Evolutionary conservation across 2,329 filamentous ascomycete species (phyloP).

Genomic region (Aspergillus neoniger): DNA sequence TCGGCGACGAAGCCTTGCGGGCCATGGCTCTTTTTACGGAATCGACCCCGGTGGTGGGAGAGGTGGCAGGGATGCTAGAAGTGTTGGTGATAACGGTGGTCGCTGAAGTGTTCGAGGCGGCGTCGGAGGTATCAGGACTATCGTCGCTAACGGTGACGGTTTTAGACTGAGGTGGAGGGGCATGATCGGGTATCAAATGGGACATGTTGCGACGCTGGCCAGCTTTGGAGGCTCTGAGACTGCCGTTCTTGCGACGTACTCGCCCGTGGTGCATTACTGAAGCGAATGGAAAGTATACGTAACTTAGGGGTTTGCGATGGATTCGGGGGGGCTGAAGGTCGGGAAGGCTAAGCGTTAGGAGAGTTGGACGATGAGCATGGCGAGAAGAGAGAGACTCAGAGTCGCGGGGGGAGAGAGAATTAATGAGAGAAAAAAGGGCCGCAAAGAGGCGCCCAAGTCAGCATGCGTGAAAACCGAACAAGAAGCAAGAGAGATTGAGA

Average conservation of each 20-base stretch:
- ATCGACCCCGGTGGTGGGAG: slow-evolving; percentile 7
- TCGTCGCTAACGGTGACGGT: slow-evolving; percentile 24
- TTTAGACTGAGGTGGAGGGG: slow-evolving; percentile 23
- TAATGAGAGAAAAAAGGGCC: background rate
- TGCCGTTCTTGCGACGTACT: slow-evolving; percentile 34
- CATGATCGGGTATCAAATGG: slow-evolving; percentile 27
- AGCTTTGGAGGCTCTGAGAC: slow-evolving; percentile 27
- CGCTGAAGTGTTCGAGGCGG: slow-evolving; percentile 31
- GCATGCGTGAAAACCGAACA: background rate
- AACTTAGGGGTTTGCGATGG: slow-evolving; percentile 11
- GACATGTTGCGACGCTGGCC: slow-evolving; percentile 32
- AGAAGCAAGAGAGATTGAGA: background rate
- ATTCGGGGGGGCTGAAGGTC: background rate
- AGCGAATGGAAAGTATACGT: slow-evolving; percentile 15
- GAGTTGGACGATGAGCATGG: background rate
- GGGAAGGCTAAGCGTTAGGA: slow-evolving; percentile 3
- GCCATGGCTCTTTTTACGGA: slow-evolving; percentile 21
- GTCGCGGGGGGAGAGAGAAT: background rate
- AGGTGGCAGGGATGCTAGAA: slow-evolving; percentile 17
- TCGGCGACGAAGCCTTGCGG: slow-evolving; percentile 55
- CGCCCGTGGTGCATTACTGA: slow-evolving; percentile 24
- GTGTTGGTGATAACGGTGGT: slow-evolving; percentile 24
- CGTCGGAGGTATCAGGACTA: slow-evolving; percentile 33
- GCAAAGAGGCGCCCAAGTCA: background rate
- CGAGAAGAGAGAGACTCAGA: background rate